Evolutionary conservation across 805 yeast species (phyloP).

Genomic region (Nakazawaea populi): DNA sequence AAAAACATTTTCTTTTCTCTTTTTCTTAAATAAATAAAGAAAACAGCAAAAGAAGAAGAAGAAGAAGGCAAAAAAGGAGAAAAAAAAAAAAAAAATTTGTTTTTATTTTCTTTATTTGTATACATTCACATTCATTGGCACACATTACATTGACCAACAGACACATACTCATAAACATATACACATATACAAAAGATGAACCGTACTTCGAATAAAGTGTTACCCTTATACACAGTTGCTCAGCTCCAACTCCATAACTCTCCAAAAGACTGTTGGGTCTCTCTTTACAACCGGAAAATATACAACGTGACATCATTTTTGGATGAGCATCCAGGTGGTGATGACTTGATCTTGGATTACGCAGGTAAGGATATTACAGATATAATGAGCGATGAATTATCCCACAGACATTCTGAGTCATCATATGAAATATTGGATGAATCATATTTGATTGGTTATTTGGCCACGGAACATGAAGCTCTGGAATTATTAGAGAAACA

Average conservation of each 20-base stretch:
- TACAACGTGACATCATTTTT: slow-evolving; percentile 76
- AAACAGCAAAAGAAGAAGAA: too few species aligned
- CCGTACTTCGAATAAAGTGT: not conserved
- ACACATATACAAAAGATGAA: not conserved
- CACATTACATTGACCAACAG: not conserved
- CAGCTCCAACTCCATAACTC: slow-evolving; percentile 50
- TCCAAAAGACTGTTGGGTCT: slow-evolving; percentile 67
- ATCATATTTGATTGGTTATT: slow-evolving; percentile 70
- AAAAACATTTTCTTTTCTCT: too few species aligned
- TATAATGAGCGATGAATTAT: slow-evolving; percentile 61
- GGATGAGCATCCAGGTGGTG: slow-evolving; percentile 71
- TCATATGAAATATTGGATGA: slow-evolving; percentile 91
- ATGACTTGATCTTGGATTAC: slow-evolving; percentile 47
- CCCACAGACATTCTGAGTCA: slow-evolving; percentile 78
- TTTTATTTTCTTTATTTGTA: too few species aligned
- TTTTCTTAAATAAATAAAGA: too few species aligned
- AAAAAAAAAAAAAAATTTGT: too few species aligned
- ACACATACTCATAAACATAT: not conserved
- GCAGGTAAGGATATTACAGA: slow-evolving; percentile 64
- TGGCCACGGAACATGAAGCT: slow-evolving; percentile 80
- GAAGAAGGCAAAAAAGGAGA: not conserved
- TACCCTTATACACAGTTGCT: slow-evolving; percentile 56
- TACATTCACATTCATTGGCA: not conserved
- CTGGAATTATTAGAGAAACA: slow-evolving; percentile 59
- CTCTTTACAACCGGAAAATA: slow-evolving; percentile 71